Base-by-base conservation (phyloP, 257 asterid genomes). In the Cinchona pubescens region DNA sequence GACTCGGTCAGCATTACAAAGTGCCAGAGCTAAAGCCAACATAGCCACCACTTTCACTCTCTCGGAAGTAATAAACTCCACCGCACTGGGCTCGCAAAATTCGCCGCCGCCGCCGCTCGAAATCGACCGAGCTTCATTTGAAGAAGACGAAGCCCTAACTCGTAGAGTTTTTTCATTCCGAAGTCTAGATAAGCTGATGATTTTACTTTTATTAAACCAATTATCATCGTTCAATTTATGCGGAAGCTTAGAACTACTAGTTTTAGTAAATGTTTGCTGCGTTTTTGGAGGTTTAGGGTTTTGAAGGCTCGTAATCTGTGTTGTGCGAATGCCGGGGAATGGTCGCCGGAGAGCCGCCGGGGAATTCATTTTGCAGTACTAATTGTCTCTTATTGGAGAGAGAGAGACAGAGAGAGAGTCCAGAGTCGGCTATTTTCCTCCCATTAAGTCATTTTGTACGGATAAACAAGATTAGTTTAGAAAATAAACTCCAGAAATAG, bases 11-110 rank as follows among this genome's bases (percentile, higher is more conserved):
- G 99, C 99, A 82, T 94, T 92, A 73, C 99, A 94, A 43, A 94
- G 90, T 15, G 92, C 97, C 84, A 94, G 74, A 80, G 99, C 94
- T 84, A 94, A 68, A 30, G 94, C 99, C 77, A 94, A 84, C 99
- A 94, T 94, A 43, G 92, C 90, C n/a, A n/a, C 99, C 74, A 94
- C 99, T 83, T 94, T 94, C 76, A 94, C 94, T 82, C 99, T 90
- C 86, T 94, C 99, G 49, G 99, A 94, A 79, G 99, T 94, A 76
- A 94, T 90, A 73, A 92, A 94, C 90, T 94, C 99, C 81, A 78
- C 77, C 72, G 86, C 81, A 77, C 87, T 83, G 27, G 91, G 85
- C 76, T 83, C 86, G 69, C 35, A 81, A 38, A 76, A 48, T 68
- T 80, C 90, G 30, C 71, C 55, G 12, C 69, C n/a, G n/a, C n/a